Evolutionary conservation across 2,329 filamentous ascomycete species (phyloP).

Genomic region (Xylariaceae sp.): DNA sequence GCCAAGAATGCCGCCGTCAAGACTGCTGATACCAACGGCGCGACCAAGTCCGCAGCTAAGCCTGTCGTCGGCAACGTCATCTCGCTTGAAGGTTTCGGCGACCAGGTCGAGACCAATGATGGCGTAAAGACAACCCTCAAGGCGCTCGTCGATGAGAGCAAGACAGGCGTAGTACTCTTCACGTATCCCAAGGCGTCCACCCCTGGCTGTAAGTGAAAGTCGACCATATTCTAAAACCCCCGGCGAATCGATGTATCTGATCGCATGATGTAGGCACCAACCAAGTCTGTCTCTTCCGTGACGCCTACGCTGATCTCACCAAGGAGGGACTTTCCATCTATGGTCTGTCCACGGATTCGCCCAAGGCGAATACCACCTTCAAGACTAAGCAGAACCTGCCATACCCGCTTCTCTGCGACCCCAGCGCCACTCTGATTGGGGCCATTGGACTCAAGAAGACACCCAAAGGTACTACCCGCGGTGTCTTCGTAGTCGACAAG

Average conservation of each 20-base stretch:
- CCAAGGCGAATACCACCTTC: conserved; percentile 90
- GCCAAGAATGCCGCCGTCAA: no score
- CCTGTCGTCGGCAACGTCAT: conserved; percentile 52
- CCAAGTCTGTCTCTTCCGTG: conserved; percentile 90
- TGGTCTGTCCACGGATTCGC: conserved; percentile 80
- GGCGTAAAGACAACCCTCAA: conserved; percentile 74
- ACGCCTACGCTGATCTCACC: conserved; percentile 71
- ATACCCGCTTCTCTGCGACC: conserved; percentile 85
- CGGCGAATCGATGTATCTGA: conserved; percentile 4
- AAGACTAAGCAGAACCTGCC: conserved; percentile 85
- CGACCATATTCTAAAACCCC: background rate
- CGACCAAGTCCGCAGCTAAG: conserved; percentile 33
- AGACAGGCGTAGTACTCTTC: conserved; percentile 82
- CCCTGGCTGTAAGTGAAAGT: conserved; percentile 70
- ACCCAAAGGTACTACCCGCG: conserved; percentile 73
- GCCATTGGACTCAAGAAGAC: conserved; percentile 88
- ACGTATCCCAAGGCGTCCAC: conserved; percentile 95
- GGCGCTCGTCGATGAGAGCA: conserved; percentile 75
- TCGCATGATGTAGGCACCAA: conserved; percentile 64
- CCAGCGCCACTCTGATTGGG: conserved; percentile 64
- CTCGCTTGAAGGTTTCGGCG: conserved; percentile 55
- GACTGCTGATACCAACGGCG: conserved; percentile 14
- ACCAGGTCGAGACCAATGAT: conserved; percentile 79
- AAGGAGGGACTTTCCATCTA: conserved; percentile 79
- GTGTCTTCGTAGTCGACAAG: conserved; percentile 84